Evolutionary conservation across 345 rosid species (phyloP), one percentile per base, ranked within the genome.

Genomic region (Geranium brycei): DNA sequence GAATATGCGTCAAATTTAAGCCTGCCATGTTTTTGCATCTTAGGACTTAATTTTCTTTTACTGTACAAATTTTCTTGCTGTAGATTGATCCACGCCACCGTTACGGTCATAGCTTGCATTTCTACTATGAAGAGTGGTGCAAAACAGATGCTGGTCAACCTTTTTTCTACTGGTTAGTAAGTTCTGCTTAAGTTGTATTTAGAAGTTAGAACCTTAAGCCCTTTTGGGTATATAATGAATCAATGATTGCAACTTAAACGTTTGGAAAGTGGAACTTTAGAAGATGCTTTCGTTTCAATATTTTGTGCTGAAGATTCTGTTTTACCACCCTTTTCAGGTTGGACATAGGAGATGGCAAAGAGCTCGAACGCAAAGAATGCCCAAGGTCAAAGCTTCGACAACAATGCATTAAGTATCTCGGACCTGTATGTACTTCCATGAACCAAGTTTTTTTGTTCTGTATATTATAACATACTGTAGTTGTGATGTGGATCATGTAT

Each of bases 11-110:
- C 53, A 47, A 8, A 6, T 3, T 47, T 47, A 47, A 47, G 53
- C 53, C 7, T 35, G 32, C 32, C 30, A 7, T 40, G 63, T 66
- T 11, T 15, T 28, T 17, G 17, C 38, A 56, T 58, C 40, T 64
- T 57, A 19, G 16, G 12, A 13, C 53, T 4, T 15, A 53, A 14
- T 23, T 35, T 28, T 16, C 31, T 19, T 60, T 28, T 51, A 35
- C 23, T 17, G 51, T 57, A 10, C 31, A 41, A 41, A 7, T 47
- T 8, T 47, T 47, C 14, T 47, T 8, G n/a, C 14, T 64, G 64
- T 66, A 92, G 98, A 89, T 87, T 72, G 98, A 92, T 75, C 95
- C 99, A 16, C 86, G 95, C 66, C 98, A 91, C 66, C 86, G 96
- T 4, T 91, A 87, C 69, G 98, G 96, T 61, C 96, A 85, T 79